These are phyloP conservation scores for Cenchrus purpureus DNA, from an alignment of 176 grass and related monocot species.

Conservation along the genomic window DNA sequence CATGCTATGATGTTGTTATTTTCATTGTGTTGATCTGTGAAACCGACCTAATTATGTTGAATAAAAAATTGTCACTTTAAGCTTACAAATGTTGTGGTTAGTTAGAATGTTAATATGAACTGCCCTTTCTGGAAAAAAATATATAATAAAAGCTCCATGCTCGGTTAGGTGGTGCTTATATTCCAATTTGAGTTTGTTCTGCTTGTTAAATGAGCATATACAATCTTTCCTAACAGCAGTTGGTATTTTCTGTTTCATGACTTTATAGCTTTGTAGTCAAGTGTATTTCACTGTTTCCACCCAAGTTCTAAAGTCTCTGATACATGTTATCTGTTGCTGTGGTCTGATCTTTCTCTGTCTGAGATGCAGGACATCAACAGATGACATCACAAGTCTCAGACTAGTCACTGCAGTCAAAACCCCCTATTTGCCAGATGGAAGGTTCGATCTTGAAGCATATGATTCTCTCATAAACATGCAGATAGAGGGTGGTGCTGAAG, in stretches of 20 bases:
- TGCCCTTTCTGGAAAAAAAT: neutral
- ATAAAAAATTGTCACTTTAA: neutral
- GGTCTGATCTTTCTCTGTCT: conserved; percentile 33
- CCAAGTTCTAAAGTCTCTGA: neutral
- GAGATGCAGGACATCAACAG: conserved; percentile 66
- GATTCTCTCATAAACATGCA: conserved; percentile 82
- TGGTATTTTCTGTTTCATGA: neutral
- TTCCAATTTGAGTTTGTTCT: neutral
- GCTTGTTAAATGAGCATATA: neutral
- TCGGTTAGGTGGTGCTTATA: conserved; percentile 2
- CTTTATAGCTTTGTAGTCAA: neutral
- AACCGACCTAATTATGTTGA: neutral
- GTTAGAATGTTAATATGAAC: neutral
- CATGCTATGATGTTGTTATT: neutral
- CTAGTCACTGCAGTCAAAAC: conserved; percentile 89
- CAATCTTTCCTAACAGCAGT: neutral
- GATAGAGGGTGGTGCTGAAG: conserved; percentile 74
- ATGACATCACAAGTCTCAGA: conserved; percentile 68
- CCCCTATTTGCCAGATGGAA: conserved; percentile 93
- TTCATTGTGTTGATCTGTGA: neutral
- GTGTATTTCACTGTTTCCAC: neutral
- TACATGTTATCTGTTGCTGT: conserved; percentile 14
- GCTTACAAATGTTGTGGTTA: neutral
- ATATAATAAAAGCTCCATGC: neutral
- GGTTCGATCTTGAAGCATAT: conserved; percentile 98